Evolutionary conservation across 1,284 basidiomycete genomes (phyloP).

Genomic region (Coniferiporia sulphurascens): DNA sequence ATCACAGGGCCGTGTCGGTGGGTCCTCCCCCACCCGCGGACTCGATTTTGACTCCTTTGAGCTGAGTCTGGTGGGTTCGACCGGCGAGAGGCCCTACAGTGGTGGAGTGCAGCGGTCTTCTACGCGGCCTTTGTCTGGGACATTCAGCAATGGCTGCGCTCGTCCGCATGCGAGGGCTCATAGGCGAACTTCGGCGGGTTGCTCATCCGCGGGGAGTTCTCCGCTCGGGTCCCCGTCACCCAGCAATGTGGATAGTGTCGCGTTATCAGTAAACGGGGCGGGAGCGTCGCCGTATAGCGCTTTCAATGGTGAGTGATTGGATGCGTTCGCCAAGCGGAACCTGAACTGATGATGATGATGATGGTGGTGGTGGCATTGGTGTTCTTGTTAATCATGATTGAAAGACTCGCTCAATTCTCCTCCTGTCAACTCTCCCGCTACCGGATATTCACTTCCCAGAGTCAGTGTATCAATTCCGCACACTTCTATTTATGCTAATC

Average conservation of each 20-base stretch:
- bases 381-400: too few species aligned
- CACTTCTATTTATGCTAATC: neutral
- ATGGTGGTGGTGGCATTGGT: neutral
- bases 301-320: conserved; percentile 3
- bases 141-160: neutral
- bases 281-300: conserved; percentile 12
- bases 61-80: neutral
- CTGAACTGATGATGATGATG: neutral
- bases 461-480: neutral
- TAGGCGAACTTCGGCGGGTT: neutral
- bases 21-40: conserved; percentile 4
- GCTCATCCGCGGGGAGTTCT: neutral
- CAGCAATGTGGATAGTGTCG: neutral
- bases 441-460: neutral
- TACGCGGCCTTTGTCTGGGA: neutral
- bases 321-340: neutral
- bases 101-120: neutral
- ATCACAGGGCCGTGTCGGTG: neutral
- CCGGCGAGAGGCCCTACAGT: neutral
- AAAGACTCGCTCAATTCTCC: neutral
- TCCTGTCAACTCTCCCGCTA: conserved; percentile 4
- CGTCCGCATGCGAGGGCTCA: neutral
- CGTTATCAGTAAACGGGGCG: neutral
- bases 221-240: neutral
- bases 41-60: neutral